A percentile compares a stretch with the other conserved stretches of the same genome.
Conservation (phyloP, 129 eudicot genomes). For the Tagetes patula region DNA sequence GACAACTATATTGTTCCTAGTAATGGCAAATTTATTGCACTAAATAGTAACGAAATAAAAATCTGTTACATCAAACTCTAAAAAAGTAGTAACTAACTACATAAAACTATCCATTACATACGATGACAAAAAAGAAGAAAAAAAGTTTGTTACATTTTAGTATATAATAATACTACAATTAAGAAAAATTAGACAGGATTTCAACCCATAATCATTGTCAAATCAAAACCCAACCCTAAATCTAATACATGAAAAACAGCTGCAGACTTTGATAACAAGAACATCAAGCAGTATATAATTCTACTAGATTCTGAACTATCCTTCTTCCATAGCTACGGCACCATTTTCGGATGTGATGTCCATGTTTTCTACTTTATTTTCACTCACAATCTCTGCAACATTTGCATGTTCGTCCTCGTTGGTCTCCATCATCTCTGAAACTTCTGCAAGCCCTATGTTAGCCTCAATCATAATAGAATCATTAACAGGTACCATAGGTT, state of each 20-base stretch:
- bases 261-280: conserved; percentile 11
- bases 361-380: conserved; percentile 15
- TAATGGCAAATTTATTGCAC: background rate
- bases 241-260: conserved; percentile 12
- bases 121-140: background rate
- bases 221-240: background rate
- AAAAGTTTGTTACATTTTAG: background rate
- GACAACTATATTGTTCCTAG: background rate
- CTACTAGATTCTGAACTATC: conserved; percentile 14
- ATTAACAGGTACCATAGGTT: conserved; percentile 5
- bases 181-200: background rate
- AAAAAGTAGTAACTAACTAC: background rate
- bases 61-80: background rate
- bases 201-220: background rate
- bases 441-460: conserved; percentile 29
- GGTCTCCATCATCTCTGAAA: conserved; percentile 18
- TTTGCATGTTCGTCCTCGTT: conserved; percentile 24
- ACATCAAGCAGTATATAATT: conserved; percentile 8
- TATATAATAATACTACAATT: background rate
- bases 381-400: conserved; percentile 24
- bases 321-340: conserved; percentile 37
- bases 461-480: conserved; percentile 13
- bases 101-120: background rate
- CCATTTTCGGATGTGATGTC: conserved; percentile 15
- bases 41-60: background rate